A percentile compares a stretch with the other conserved stretches of the same genome.
Evolutionary conservation across 1,139 yeast species (phyloP).

Genomic region (Nakaseomyces glabratus): DNA sequence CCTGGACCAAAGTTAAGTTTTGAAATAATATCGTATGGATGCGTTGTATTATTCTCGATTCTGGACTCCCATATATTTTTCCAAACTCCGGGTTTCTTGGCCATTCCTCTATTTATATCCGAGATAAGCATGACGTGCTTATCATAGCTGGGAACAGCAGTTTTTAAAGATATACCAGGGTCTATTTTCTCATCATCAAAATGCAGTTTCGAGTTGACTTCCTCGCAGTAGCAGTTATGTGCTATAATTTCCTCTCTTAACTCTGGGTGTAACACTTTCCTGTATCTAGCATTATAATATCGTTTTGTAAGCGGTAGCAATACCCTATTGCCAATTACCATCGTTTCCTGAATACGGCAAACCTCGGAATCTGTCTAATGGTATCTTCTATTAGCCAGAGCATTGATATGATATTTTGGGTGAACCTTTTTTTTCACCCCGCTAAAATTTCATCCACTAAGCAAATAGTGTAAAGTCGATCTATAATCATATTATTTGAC

Average conservation of each 20-base stretch:
- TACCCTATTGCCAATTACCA: too few species aligned
- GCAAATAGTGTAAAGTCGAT: too few species aligned
- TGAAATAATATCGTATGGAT: conserved; percentile 3
- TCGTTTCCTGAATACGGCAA: too few species aligned
- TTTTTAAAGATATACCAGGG: conserved; percentile 2
- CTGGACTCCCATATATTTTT: conserved; percentile 4
- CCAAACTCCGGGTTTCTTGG: background rate
- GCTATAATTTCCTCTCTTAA: background rate
- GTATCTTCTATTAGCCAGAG: too few species aligned
- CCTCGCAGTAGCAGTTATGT: conserved; percentile 4
- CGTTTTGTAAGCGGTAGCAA: too few species aligned
- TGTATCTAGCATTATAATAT: background rate
- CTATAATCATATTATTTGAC: too few species aligned
- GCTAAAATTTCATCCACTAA: too few species aligned
- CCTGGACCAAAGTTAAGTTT: conserved; percentile 5
- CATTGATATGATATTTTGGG: too few species aligned
- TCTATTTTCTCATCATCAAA: conserved; percentile 4
- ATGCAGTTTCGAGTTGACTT: conserved; percentile 3
- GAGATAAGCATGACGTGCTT: conserved; percentile 7
- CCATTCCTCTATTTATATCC: background rate
- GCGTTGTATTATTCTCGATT: background rate
- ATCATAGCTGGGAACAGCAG: conserved; percentile 4
- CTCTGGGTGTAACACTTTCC: background rate
- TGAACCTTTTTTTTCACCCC: too few species aligned
- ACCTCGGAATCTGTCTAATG: too few species aligned